phyloP scores from a whole-genome alignment of 768 basidiomycete species.

The Lanmaoa rubissima region DNA sequence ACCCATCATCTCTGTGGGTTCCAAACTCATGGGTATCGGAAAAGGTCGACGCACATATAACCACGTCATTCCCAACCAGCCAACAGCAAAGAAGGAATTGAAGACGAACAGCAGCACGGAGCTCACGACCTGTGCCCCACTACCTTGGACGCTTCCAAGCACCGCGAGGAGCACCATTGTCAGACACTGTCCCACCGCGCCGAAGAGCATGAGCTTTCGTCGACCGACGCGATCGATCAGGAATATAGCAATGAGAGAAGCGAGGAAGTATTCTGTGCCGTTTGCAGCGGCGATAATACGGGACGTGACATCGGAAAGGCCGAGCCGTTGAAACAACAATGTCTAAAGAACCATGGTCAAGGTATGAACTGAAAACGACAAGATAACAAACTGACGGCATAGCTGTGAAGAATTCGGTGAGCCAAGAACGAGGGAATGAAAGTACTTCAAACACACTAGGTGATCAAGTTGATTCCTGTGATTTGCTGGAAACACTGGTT shows the following conservation, averaged over 20 bases:
- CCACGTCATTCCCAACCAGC: slow-evolving; percentile 74
- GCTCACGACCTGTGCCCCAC: slow-evolving; percentile 48
- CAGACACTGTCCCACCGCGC: slow-evolving; percentile 56
- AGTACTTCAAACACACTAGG: slow-evolving; percentile 44
- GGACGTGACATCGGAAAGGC: slow-evolving; percentile 54
- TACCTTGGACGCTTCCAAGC: slow-evolving; percentile 50
- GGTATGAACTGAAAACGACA: neutral
- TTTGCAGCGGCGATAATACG: slow-evolving; percentile 65
- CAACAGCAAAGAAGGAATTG: slow-evolving; percentile 68
- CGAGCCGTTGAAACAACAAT: slow-evolving; percentile 55
- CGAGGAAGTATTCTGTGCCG: slow-evolving; percentile 69
- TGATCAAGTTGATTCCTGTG: slow-evolving; percentile 65
- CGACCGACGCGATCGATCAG: slow-evolving; percentile 74
- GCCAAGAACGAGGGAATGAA: slow-evolving; percentile 13
- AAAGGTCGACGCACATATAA: slow-evolving; percentile 47
- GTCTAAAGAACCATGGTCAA: slow-evolving; percentile 33
- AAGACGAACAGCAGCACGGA: slow-evolving; percentile 64
- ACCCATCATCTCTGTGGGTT: neutral
- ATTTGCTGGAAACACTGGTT: slow-evolving; percentile 72
- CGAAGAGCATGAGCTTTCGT: slow-evolving; percentile 68
- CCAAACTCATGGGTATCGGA: neutral
- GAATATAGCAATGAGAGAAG: slow-evolving; percentile 68
- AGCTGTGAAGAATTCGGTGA: slow-evolving; percentile 20
- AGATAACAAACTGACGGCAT: slow-evolving; percentile 26
- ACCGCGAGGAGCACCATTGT: slow-evolving; percentile 62